Conservation (phyloP, 495 filamentous ascomycete species). For the Friedmanniomyces endolithicus region DNA sequence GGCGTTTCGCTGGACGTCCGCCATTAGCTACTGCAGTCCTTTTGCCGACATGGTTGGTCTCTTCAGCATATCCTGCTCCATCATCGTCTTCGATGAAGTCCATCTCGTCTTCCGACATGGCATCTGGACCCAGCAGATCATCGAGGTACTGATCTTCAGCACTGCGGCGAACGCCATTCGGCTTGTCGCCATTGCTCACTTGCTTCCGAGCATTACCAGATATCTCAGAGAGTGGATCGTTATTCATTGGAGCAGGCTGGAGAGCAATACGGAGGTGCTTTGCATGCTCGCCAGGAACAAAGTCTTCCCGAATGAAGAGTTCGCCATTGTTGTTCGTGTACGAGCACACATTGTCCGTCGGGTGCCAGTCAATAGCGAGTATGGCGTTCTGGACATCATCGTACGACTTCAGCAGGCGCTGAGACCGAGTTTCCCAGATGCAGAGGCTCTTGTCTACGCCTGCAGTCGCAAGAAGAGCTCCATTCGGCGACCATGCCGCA, state of each 20-base stretch:
- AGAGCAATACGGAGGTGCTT: slow-evolving; percentile 46
- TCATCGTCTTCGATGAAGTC: slow-evolving; percentile 93
- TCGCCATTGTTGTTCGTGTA: slow-evolving; percentile 87
- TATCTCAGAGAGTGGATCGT: slow-evolving; percentile 62
- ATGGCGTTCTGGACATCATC: slow-evolving; percentile 47
- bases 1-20: slow-evolving; percentile 49
- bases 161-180: not conserved
- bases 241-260: slow-evolving; percentile 74
- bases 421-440: slow-evolving; percentile 81
- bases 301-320: slow-evolving; percentile 73
- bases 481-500: slow-evolving; percentile 86
- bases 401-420: slow-evolving; percentile 51
- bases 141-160: slow-evolving; percentile 44
- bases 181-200: slow-evolving; percentile 41
- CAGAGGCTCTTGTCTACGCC: slow-evolving; percentile 70
- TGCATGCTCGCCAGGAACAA: slow-evolving; percentile 55
- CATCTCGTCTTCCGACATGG: slow-evolving; percentile 35
- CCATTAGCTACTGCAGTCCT: slow-evolving; percentile 40
- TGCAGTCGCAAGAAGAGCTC: slow-evolving; percentile 71
- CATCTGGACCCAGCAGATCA: slow-evolving; percentile 43
- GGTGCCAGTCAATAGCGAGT: slow-evolving; percentile 82
- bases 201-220: slow-evolving; percentile 49
- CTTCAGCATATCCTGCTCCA: slow-evolving; percentile 73
- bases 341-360: slow-evolving; percentile 69
- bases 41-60: slow-evolving; percentile 49